phyloP scores from a whole-genome alignment of 2,329 filamentous ascomycete species.

The Colletotrichum neosansevieriae region DNA sequence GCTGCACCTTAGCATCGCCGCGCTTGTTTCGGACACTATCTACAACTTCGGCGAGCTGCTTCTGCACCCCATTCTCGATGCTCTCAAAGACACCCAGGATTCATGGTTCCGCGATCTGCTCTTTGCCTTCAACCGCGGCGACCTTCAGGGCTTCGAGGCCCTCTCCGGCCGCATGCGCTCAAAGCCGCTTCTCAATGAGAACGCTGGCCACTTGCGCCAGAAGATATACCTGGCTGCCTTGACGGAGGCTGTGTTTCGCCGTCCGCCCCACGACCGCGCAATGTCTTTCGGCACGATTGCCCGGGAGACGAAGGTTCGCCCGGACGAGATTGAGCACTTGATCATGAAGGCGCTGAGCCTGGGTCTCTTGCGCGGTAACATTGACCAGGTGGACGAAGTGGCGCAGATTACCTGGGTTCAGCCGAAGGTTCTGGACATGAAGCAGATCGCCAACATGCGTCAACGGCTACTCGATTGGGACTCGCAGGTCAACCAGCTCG shows the following conservation, averaged over 20 bases:
- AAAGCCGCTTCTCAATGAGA: slow-evolving; percentile 82
- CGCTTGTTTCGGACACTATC: slow-evolving; percentile 92
- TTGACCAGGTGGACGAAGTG: slow-evolving; percentile 95
- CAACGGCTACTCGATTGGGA: slow-evolving; percentile 93
- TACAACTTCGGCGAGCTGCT: slow-evolving; percentile 99
- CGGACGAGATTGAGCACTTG: slow-evolving; percentile 94
- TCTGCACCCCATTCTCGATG: slow-evolving; percentile 93
- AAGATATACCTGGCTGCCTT: slow-evolving; percentile 98
- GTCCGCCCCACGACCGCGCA: slow-evolving; percentile 93
- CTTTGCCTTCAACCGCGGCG: slow-evolving; percentile 96
- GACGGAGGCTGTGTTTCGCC: slow-evolving; percentile 95
- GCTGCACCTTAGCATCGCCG: slow-evolving; percentile 92
- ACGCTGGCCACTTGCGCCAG: slow-evolving; percentile 88
- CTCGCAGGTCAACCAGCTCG: slow-evolving; percentile 92
- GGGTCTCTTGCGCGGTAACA: slow-evolving; percentile 88
- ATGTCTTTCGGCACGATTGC: slow-evolving; percentile 93
- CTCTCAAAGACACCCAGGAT: slow-evolving; percentile 78
- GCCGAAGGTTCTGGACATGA: slow-evolving; percentile 96
- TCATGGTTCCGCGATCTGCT: slow-evolving; percentile 95
- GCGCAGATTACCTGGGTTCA: slow-evolving; percentile 99
- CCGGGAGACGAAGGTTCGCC: slow-evolving; percentile 90
- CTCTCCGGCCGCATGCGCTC: slow-evolving; percentile 84
- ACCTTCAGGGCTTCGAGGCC: slow-evolving; percentile 87
- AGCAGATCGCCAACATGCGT: slow-evolving; percentile 94
- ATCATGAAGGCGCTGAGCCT: slow-evolving; percentile 99